phyloP scores from a whole-genome alignment of 495 filamentous ascomycete species.

The Xylaria castorea region DNA sequence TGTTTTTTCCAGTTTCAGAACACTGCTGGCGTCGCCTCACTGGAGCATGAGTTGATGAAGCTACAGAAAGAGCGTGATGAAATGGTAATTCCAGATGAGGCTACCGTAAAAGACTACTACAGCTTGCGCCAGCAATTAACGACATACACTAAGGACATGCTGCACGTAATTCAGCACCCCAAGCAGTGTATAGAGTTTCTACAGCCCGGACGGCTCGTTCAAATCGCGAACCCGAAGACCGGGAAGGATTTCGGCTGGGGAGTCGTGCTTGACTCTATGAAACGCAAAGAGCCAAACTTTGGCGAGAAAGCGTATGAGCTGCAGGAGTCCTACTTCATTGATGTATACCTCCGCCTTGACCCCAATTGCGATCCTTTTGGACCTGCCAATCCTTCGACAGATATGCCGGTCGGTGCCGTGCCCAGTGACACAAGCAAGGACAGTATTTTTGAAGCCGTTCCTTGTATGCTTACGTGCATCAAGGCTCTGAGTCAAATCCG shows the following conservation, averaged over 20 bases:
- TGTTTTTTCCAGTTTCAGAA: constrained; percentile 99
- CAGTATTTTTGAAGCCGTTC: constrained; percentile 76
- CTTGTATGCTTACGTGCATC: constrained; percentile 83
- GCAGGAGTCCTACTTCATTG: constrained; percentile 78
- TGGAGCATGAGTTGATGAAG: constrained; percentile 80
- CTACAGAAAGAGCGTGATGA: constrained; percentile 74
- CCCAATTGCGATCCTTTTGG: constrained; percentile 42
- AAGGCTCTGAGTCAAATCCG: constrained; percentile 78
- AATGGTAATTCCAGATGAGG: constrained; percentile 82
- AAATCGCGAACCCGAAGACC: constrained; percentile 72
- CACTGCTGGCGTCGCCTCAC: constrained; percentile 76
- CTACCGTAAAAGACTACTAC: constrained; percentile 89
- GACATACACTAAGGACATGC: constrained; percentile 83
- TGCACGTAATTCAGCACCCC: constrained; percentile 86
- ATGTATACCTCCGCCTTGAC: constrained; percentile 76
- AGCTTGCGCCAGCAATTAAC: constrained; percentile 81
- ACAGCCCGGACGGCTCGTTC: constrained; percentile 81
- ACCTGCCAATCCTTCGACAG: constrained; percentile 36
- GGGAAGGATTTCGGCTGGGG: constrained; percentile 91
- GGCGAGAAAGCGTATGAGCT: constrained; percentile 67
- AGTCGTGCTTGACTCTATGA: constrained; percentile 73
- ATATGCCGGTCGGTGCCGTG: constrained; percentile 52
- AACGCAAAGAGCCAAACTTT: constrained; percentile 64
- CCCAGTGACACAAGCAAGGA: constrained; percentile 48
- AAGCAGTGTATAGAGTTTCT: constrained; percentile 81